Evolutionary conservation across 2,329 filamentous ascomycete genomes (phyloP).

Genomic region (Trichoderma guizhouense): DNA sequence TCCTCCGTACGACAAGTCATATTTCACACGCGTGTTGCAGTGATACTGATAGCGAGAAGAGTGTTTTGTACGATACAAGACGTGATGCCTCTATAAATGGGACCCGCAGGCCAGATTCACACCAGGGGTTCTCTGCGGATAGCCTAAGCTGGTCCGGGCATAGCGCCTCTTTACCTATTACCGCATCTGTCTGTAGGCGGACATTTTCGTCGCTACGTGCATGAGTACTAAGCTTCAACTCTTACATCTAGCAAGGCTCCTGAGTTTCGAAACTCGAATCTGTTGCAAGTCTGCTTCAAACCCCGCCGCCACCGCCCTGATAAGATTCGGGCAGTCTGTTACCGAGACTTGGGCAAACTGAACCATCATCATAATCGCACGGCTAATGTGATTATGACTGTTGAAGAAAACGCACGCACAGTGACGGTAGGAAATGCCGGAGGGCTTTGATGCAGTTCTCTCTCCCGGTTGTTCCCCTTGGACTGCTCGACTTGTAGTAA

Average conservation of each 20-base stretch:
- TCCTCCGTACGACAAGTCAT: background rate
- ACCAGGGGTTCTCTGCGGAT: slow-evolving; percentile 12
- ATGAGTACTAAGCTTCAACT: slow-evolving; percentile 1
- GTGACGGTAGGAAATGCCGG: background rate
- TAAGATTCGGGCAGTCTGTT: background rate
- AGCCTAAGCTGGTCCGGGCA: background rate
- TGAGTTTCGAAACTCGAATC: slow-evolving; percentile 40
- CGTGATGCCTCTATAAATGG: background rate
- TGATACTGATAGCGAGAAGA: background rate
- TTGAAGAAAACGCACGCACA: background rate
- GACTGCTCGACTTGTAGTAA: background rate
- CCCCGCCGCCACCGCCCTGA: slow-evolving; percentile 23
- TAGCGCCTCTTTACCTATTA: background rate
- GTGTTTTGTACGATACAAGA: background rate
- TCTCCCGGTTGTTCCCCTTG: background rate
- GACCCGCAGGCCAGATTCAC: background rate
- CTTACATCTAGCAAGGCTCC: slow-evolving; percentile 23
- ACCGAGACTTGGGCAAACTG: background rate
- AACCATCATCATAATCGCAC: background rate
- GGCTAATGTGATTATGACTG: background rate
- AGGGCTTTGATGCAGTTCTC: background rate
- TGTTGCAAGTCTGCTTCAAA: slow-evolving; percentile 50
- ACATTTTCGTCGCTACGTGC: background rate
- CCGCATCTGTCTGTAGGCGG: background rate
- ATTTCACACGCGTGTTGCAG: background rate